Evolutionary conservation across 495 filamentous ascomycete species (phyloP), one percentile per base, ranked within the genome.

Genomic region (Parathielavia hyrcaniae): DNA sequence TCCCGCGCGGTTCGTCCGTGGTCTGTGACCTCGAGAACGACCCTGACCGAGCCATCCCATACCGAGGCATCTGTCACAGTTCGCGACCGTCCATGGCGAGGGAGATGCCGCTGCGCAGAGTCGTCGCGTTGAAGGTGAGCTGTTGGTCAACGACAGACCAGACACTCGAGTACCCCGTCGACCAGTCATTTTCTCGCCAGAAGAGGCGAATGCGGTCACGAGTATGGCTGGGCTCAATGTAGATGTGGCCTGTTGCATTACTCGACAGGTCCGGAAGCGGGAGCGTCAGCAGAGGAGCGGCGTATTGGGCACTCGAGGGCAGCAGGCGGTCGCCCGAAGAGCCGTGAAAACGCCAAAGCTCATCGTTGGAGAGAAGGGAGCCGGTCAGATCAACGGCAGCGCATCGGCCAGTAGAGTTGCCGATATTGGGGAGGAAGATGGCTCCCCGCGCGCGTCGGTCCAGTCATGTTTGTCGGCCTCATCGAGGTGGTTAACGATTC

Each of bases 401-500:
- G 38, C 50, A 52, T 8, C 50, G 36, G 36, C 30, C 36, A 19
- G 2, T 1, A 17, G 50, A 41, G 38, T 52, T 35, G 20, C 50
- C 50, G n/a, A 52, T 17, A 38, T 52, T 52, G 2, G 50, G 50
- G 19, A 52, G 50, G 20, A 40, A 52, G 50, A 52, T 52, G 13
- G 36, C 50, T 4, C 50, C 50, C 20, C 50, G 35, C 4, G 35
- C 4, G 30, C 10, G 16, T 12, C 20, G 5, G 50, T 40, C 50
- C 50, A 52, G 12, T 52, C 36, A n/a, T 52, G 50, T 12, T 52
- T 52, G 20, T 39, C 20, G 50, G 20, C 0, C 1, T 52, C 35
- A 19, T 51, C 49, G 3, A 51, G 49, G 5, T 51, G 12, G 49
- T 39, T 51, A 32, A 51, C 35, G 34, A 38, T 13, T 1, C 49